Base-by-base conservation (phyloP, 805 yeast genomes). In the Candida oleophila region DNA sequence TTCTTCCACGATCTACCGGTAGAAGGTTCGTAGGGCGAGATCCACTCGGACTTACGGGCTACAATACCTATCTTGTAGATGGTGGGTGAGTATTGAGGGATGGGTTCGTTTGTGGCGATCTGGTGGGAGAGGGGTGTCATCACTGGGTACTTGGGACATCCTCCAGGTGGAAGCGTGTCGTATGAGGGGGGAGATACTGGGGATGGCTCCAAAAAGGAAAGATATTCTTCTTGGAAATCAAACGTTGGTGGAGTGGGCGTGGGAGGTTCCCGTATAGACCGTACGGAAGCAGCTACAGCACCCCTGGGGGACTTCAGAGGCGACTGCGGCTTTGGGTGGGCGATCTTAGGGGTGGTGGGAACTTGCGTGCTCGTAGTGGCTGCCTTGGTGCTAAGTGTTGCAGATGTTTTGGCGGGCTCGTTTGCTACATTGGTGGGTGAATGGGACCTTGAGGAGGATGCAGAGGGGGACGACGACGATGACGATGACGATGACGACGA, bases 1-100 rank as follows among this genome's bases (percentile, higher is more conserved):
- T 76, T 70, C 54, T 74, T 77, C 98, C 98, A 91, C 9, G 80
- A 75, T 50, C 96, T 72, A 7, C 72, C 62, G 2, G 81, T 73
- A 0, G 95, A 76, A 2, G 81, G 70, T 54, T 85, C 90, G 59
- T 83, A 86, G 0, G 97, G 97, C 3, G 88, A 76, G 1, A 80
- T 50, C 85, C 90, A 82, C 63, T 90, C 97, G 41, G 76, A 57
- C 59, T 90, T 91, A 55, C 90, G 71, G 4, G 77, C 61, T 1
- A 85, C 74, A 1, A 78, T 56, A 0, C 88, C 83, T 2, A 81
- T 57, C 44, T 81, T 77, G 53, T 80, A 75, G 1, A 86, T 80
- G 0, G 95, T 76, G 0, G 96, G 86, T 0, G 76, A 43, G 61
- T 89, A 88, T 0, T 49, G 46, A 1, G 97, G 97, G 4, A 87